Evolutionary conservation across 352 stramenopile species (phyloP), one percentile per base, ranked within the genome.

Genomic region (Phytophthora pini): DNA sequence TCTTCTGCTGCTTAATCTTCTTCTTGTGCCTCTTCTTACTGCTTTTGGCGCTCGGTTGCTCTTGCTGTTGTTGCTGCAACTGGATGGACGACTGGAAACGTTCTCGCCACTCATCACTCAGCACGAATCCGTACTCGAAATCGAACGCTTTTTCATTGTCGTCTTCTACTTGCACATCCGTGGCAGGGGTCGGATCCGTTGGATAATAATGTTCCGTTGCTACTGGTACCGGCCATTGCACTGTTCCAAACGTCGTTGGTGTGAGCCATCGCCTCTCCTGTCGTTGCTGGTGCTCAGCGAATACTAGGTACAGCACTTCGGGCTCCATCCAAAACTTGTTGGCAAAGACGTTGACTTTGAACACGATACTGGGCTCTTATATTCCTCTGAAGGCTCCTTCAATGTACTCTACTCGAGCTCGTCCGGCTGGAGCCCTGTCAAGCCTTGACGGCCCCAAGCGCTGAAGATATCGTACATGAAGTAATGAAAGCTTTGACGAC

Each of bases 101-200:
- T 10, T 72, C 59, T 38, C 78, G 72, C 87, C 87, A 95, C 49
- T 91, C 84, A 40, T 95, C 77, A 22, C 69, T 88, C 53, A 95
- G 55, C 46, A 93, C 79, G 41, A 83, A 93, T 24, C 66, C 79
- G 38, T 89, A 93, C 49, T 93, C 84, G 56, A 79, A 93, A 9
- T 36, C 31, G 31, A 9, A 36, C 31, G 31, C 51, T 2, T 71
- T 70, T 0, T 69, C 62, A 3, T 65, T 54, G 3, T 32, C 20
- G 6, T 67, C 36, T 13, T 47, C 39, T 7, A 31, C 27, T 22
- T 61, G 46, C 13, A 15, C 50, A 27, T 36, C 29, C 50, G 32
- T 36, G 43, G 38, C 41, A 9, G 26, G 15, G 13, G 17, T n/a
- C 26, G 52, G 43, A 24, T 15, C 50, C 34, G 38, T 17, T 32